These are phyloP conservation scores for Lactuca saligna DNA, from an alignment of 129 eudicot genomes.

Conservation along the genomic window DNA sequence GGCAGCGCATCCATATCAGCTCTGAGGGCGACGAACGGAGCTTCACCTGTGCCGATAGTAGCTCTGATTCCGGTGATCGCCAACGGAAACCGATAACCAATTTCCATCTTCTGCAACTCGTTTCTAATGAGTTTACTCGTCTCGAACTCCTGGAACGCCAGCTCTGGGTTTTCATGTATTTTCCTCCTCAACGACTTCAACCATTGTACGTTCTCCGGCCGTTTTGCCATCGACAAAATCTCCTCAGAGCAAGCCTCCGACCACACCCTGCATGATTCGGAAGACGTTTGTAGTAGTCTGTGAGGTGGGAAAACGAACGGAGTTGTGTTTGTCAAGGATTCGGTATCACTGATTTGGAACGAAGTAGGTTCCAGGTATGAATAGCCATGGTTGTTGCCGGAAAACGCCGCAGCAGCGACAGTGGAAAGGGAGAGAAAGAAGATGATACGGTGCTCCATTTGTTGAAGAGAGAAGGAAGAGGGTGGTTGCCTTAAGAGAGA, in stretches of 20 bases:
- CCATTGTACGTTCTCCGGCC: conserved; percentile 41
- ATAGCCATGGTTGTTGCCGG: conserved; percentile 4
- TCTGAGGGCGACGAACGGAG: conserved; percentile 54
- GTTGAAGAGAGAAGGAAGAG: neutral
- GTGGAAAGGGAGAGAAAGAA: conserved; percentile 6
- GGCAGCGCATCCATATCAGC: conserved; percentile 76
- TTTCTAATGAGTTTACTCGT: conserved; percentile 44
- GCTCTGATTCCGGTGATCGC: conserved; percentile 58
- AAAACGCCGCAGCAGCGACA: conserved; percentile 2
- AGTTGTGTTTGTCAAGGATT: conserved; percentile 27
- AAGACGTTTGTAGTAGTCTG: neutral
- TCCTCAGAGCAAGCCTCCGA: conserved; percentile 33
- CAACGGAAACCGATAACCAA: conserved; percentile 40
- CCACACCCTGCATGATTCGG: conserved; percentile 21
- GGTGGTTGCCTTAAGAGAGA: conserved; percentile 12
- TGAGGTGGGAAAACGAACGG: conserved; percentile 9
- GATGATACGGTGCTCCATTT: conserved; percentile 26
- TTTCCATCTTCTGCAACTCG: conserved; percentile 40
- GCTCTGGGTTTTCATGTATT: conserved; percentile 62
- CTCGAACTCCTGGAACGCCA: conserved; percentile 53
- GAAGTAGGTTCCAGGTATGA: conserved; percentile 14
- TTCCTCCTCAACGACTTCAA: conserved; percentile 39
- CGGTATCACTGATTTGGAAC: neutral
- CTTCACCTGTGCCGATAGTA: conserved; percentile 43
- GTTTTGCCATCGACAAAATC: conserved; percentile 29